These are phyloP conservation scores for Lycium ferocissimum DNA, from an alignment of 257 asterid species.

Conservation along the genomic window DNA sequence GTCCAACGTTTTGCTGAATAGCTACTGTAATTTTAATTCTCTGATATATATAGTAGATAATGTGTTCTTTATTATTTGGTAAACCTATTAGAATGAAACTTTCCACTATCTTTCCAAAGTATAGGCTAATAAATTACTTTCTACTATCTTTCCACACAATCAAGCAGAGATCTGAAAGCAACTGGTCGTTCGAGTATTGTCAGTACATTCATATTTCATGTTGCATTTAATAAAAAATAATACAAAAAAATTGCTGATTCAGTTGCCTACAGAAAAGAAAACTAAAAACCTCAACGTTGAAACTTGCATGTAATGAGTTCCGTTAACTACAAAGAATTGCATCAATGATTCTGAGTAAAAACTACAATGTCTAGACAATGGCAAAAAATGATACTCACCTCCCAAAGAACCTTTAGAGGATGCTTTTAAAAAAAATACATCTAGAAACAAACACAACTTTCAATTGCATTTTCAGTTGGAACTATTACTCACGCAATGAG, in stretches of 20 bases:
- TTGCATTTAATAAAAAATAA: background rate
- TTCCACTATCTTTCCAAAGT: too few relatives aligned
- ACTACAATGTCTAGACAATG: background rate
- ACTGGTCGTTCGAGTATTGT: background rate
- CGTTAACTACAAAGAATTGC: slow-evolving; percentile 16
- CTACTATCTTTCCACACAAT: background rate
- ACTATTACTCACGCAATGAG: slow-evolving; percentile 32
- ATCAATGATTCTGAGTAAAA: background rate
- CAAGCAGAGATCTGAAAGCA: background rate
- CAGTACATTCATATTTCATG: background rate
- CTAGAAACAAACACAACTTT: slow-evolving; percentile 8
- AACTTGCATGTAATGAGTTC: background rate
- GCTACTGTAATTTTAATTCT: too few relatives aligned
- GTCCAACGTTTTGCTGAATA: too few relatives aligned
- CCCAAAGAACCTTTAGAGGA: too few relatives aligned
- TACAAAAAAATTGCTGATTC: background rate
- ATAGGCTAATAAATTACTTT: too few relatives aligned
- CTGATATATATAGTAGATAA: too few relatives aligned
- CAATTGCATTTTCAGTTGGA: background rate
- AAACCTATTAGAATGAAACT: too few relatives aligned
- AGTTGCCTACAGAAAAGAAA: background rate
- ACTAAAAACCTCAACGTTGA: background rate
- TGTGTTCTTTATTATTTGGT: too few relatives aligned
- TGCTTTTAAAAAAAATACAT: background rate
- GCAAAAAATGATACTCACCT: background rate